These are phyloP conservation scores for Neocatenulostroma microsporum DNA, from an alignment of 2,329 filamentous ascomycete genomes.

Conservation along the genomic window DNA sequence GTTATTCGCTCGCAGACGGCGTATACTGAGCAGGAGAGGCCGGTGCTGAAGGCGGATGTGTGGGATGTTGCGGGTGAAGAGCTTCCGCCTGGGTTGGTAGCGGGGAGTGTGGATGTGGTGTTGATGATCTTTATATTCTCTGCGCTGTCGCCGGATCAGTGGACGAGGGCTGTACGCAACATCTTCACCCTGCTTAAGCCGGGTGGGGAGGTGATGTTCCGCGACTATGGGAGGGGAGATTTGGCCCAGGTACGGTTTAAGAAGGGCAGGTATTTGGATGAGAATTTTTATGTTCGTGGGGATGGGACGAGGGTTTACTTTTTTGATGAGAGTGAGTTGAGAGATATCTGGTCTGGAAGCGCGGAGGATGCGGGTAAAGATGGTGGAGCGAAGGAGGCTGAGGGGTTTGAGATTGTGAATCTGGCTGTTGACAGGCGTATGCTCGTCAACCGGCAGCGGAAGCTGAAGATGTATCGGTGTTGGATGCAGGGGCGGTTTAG, in stretches of 20 bases:
- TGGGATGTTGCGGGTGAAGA: constrained; percentile 72
- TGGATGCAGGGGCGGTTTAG: constrained; percentile 83
- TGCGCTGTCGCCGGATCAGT: constrained; percentile 76
- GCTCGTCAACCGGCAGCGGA: constrained; percentile 81
- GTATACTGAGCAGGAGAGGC: constrained; percentile 51
- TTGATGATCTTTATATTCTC: constrained; percentile 98
- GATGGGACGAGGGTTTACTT: constrained; percentile 97
- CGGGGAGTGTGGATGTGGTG: constrained; percentile 81
- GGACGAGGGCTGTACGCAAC: constrained; percentile 73
- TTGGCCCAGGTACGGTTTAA: constrained; percentile 95
- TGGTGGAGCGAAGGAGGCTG: constrained; percentile 8
- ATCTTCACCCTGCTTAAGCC: constrained; percentile 77
- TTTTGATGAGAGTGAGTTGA: constrained; percentile 80
- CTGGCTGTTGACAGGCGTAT: constrained; percentile 80
- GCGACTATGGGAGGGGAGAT: constrained; percentile 93
- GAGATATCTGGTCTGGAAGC: constrained; percentile 58
- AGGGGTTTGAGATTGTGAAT: constrained; percentile 59
- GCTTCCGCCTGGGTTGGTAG: constrained; percentile 67
- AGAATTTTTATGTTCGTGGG: constrained; percentile 95
- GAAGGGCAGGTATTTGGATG: constrained; percentile 85
- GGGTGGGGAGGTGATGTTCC: constrained; percentile 87
- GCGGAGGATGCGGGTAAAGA: constrained; percentile 13
- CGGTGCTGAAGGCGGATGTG: constrained; percentile 74
- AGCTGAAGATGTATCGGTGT: constrained; percentile 97
- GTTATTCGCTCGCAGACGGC: constrained; percentile 75